A percentile compares a stretch with the other conserved stretches of the same genome.
phyloP scores from a whole-genome alignment of 2,329 filamentous ascomycete genomes.

The Botrytis tulipae region DNA sequence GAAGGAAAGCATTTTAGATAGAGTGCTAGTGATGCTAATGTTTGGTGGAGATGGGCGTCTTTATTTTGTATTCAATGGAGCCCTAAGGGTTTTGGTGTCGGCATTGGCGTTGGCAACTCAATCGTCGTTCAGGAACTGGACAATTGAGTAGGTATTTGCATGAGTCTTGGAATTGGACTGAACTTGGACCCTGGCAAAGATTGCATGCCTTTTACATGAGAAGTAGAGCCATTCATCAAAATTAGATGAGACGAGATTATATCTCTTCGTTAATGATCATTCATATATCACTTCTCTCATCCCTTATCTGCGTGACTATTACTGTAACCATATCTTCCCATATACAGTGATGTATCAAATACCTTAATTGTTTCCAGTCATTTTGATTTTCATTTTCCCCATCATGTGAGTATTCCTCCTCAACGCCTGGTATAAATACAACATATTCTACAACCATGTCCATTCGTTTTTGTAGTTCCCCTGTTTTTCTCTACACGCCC shows the following conservation, averaged over 20 bases:
- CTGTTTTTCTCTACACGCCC: background rate
- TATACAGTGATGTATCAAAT: background rate
- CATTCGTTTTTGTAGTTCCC: background rate
- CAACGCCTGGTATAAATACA: constrained; percentile 29
- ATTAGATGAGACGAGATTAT: constrained; percentile 7
- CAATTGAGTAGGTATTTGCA: background rate
- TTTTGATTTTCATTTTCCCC: constrained; percentile 1
- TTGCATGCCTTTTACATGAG: constrained; percentile 8
- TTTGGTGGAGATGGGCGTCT: constrained; percentile 4
- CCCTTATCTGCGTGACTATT: background rate
- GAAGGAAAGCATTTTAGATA: constrained; percentile 7
- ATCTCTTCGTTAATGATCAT: constrained; percentile 13
- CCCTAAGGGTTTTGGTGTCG: constrained; percentile 12
- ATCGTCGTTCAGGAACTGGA: background rate
- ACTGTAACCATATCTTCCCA: background rate
- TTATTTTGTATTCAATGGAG: constrained; percentile 19
- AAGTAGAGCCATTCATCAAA: background rate
- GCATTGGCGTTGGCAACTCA: constrained; percentile 5
- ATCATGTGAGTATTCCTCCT: constrained; percentile 18
- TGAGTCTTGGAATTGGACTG: constrained; percentile 8
- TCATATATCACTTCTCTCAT: constrained; percentile 7
- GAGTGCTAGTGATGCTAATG: background rate
- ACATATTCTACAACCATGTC: constrained; percentile 12
- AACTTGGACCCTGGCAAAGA: background rate
- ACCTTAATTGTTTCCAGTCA: background rate